Base-by-base conservation (phyloP, 148 eudicot species). In the Beta vulgaris region DNA sequence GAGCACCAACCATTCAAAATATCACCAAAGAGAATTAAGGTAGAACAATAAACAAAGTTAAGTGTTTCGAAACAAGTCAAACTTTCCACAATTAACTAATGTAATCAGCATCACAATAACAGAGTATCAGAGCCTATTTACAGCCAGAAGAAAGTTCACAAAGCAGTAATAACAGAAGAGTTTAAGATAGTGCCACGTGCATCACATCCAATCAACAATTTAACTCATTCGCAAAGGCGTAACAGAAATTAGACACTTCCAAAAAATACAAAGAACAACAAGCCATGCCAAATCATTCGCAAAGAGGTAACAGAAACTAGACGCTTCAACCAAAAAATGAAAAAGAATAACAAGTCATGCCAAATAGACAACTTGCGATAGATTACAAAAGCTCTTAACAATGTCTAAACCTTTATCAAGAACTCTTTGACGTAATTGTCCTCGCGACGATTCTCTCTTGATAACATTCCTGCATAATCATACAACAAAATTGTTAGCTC, bases 381-480 rank as follows among this genome's bases (percentile, higher is more conserved):
- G 44, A 36, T 51, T 12, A 13, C 3, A 28, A 4, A 68, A 61
- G 29, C 21, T 32, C 28, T 36, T 6, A 26, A 18, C 13, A 19
- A 67, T 12, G n/a, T 54, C 0, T 31, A 66, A 18, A 84, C 87
- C 87, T 84, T 78, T 57, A 29, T 40, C 82, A 6, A 70, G 72
- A 29, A 68, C 15, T 48, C 81, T 80, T 76, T 81, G 82, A 39
- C 75, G 80, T 68, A 84, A 79, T 61, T 72, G 76, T 40, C 82
- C 80, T 78, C 51, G 62, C 31, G 26, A 40, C 72, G 84, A 69
- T 53, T 81, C 82, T 75, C 69, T 35, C 43, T 58, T 72, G 28
- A 69, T 32, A 37, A 84, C 59, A 46, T 81, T 78, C 87, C 87
- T 84, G 79, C 72, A 78, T 29, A 16, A 62, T 60, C 40, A 81